Base-by-base conservation (phyloP, 306 rosid genomes). In the Crataegus laevigata region DNA sequence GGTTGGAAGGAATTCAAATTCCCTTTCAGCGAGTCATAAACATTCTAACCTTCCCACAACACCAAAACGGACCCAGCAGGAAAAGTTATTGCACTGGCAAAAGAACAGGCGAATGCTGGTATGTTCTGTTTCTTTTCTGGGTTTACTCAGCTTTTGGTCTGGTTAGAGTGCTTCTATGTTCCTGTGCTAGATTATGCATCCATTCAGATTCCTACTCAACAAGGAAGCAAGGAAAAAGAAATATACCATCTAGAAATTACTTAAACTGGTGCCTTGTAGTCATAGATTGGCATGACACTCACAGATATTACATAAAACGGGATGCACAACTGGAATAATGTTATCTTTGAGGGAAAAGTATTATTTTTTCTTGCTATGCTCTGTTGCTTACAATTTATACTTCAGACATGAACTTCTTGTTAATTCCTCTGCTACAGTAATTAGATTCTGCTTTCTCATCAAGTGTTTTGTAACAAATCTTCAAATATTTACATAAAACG, bases 61-160 rank as follows among this genome's bases (percentile, higher is more conserved):
- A 74, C 85, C 90, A 21, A 87, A 68, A 62, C 76, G 91, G 73
- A 84, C 91, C 7, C 97, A 92, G 66, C 93, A 90, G 84, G 96
- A 92, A 61, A 91, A 92, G 78, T 79, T 92, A 54, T 78, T 84
- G 79, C 93, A 92, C 75, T 92, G 96, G 96, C 92, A 92, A 82
- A 88, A 84, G 78, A 90, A 92, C 81, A 86, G 97, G 64, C 86
- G 97, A 57, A 90, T 88, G 81, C 67, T 92, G 85, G 97, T 92
- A 85, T 30, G 91, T 70, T 76, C 64, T 68, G 10, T 57, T 24
- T 70, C 24, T 51, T 65, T 75, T 43, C 57, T 61, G 25, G 68
- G 75, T 67, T 74, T 72, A 32, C 38, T 71, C 67, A 59, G 60
- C 59, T 52, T 36, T 30, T 42, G 66, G 51, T 17, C 54, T 1